Base-by-base conservation (phyloP, 352 stramenopile species). In the Pythium volutum region DNA sequence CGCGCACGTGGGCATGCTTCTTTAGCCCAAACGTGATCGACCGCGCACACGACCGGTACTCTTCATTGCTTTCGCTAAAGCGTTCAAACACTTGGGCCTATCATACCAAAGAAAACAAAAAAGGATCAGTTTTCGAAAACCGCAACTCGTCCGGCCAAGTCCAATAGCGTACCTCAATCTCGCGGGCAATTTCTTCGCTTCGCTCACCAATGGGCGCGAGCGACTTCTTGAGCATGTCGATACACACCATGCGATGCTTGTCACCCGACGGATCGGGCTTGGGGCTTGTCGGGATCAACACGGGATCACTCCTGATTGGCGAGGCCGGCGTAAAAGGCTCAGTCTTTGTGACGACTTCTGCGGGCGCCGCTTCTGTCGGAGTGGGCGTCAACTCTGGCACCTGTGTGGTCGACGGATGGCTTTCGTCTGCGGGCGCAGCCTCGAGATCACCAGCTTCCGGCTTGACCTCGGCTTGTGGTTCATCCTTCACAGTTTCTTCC, bases 1-100 rank as follows among this genome's bases (percentile, higher is more conserved):
- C 73, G 22, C 76, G 77, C 56, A 89, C 77, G 25, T 69, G 64
- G 26, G 69, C 64, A 69, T 92, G 89, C 33, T 80, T 74, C 62
- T 88, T 86, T 23, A 94, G 64, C 7, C 81, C 81, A 69, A 94
- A 92, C 36, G 83, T 90, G 64, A 94, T 83, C 55, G 83, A 81
- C 14, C 85, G 82, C 29, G 85, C 77, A 66, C 89, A 86, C 43
- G 71, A 67, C 46, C 76, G 76, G 73, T 94, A 94, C 51, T 92
- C 81, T 14, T 80, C 79, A 45, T 79, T 84, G 64, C 70, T 91
- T 41, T 94, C 78, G 52, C 87, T 90, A 66, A 89, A 92, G 12
- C 85, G 82, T 55, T 92, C 85, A 64, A 87, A 92, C 34, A 94
- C 73, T 50, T 79, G 70, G 14, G 71, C 69, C 82, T 92, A 33